Base-by-base conservation (phyloP, 2,329 filamentous ascomycete genomes). In the Fusarium graminum region DNA sequence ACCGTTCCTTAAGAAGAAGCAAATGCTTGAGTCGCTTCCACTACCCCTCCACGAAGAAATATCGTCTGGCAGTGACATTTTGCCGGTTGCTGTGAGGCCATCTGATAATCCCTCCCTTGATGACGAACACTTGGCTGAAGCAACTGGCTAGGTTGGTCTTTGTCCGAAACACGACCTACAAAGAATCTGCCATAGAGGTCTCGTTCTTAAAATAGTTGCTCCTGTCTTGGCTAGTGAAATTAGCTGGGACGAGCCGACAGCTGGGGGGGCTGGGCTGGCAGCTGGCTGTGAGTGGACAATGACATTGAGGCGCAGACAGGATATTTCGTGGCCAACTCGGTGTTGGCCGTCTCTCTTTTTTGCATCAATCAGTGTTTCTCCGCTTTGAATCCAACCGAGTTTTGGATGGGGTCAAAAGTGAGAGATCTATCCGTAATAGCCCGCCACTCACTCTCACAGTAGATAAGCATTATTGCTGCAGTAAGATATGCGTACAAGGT, bases 191-290 rank as follows among this genome's bases (percentile, higher is more conserved):
- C 62, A 59, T 46, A 57, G 36, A 50, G 25, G 29, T 30, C 6
- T n/a, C 17, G 17, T 63, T 65, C 70, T 56, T 72, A 72, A 72
- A 72, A 72, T 72, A 72, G 45, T 44, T 16, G 38, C 14, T 36
- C 45, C 45, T 65, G 42, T 52, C 50, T 67, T 50, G 25, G 51
- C 39, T 13, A 55, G 63, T 59, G 58, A 71, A 61, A 71, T 69
- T 72, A 63, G 58, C 65, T 69, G 57, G 56, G 53, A 50, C 56
- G 49, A 68, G 54, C 63, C 65, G 59, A 67, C 55, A 53, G 39
- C 57, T 67, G 63, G 58, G 32, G 29, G 38, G 45, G 28, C n/a
- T 57, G 32, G 22, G 29, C 47, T 28, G 25, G n/a, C 41, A 39
- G 30, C 25, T 17, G 50, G 50, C 52, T 64, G 59, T 54, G 49